Percentiles rank a stretch among this genome's conserved stretches.
Conservation (phyloP, 441 rosid species). For the Aleurites moluccanus region DNA sequence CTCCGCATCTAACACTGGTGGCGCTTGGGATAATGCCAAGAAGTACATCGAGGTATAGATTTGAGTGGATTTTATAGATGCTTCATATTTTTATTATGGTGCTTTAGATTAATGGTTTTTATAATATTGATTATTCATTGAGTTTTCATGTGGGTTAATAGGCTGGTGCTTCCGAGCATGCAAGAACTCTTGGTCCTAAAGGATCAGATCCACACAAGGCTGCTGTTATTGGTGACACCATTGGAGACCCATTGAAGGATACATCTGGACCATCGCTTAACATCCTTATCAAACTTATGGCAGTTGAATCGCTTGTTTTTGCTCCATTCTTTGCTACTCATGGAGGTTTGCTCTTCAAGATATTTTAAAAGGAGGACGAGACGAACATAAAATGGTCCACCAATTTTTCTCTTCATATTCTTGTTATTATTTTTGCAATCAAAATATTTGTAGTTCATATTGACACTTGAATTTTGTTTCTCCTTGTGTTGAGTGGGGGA, state of each 20-base stretch:
- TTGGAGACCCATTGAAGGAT: constrained; percentile 72
- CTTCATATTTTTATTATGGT: not conserved
- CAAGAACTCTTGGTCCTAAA: constrained; percentile 56
- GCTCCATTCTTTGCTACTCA: constrained; percentile 72
- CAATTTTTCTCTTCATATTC: not conserved
- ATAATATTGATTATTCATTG: not conserved
- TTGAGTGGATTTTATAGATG: not conserved
- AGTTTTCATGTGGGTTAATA: constrained; percentile 13
- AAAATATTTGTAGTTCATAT: constrained; percentile 26
- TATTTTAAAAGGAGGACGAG: constrained; percentile 25
- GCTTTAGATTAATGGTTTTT: not conserved
- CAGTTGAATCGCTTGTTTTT: constrained; percentile 63
- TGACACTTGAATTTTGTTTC: constrained; percentile 25
- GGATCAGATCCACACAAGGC: constrained; percentile 71
- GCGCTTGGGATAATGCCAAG: constrained; percentile 75
- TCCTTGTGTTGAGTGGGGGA: constrained; percentile 15
- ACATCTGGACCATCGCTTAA: constrained; percentile 68
- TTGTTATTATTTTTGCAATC: constrained; percentile 12
- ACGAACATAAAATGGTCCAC: constrained; percentile 15
- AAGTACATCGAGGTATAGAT: constrained; percentile 60
- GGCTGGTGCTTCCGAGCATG: constrained; percentile 74
- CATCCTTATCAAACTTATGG: constrained; percentile 76
- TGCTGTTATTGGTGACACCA: constrained; percentile 64
- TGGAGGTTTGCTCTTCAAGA: constrained; percentile 62
- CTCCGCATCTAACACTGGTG: constrained; percentile 66